Evolutionary conservation across 352 stramenopile species (phyloP), one percentile per base, ranked within the genome.

Genomic region (Globisporangium parvum): DNA sequence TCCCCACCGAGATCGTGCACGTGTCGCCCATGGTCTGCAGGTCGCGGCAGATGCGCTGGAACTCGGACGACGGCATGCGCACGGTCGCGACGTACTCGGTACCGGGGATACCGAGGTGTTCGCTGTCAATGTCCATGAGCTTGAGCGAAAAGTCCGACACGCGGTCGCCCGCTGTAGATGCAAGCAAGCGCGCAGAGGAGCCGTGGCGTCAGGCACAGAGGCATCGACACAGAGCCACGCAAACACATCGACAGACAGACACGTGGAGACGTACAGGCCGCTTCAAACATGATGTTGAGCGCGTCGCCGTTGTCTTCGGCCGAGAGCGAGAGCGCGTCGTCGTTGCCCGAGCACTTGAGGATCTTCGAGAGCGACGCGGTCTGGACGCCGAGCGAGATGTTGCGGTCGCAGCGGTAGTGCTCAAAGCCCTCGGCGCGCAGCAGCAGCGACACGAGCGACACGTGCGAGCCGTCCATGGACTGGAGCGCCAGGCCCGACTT

Each of bases 51-150:
- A 99, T 99, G 60, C 97, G 87, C 75, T 99, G 93, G 75, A 99
- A 99, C 80, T 99, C 97, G 24, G 63, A 67, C 37, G 95, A 88
- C 6, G 96, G 93, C 96, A 99, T 98, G 55, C 77, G 85, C 53
- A 97, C 86, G 4, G 77, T 92, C 48, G 91, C 95, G 62, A 98
- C 97, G 85, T 99, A 99, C 66, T 99, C 95, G 18, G 96, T 99
- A 53, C 98, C 95, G 4, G 97, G 97, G 61, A 99, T 99, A 41
- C 95, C 96, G 39, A 99, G 76, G 73, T 99, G 96, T 66, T 99
- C 97, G 57, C 80, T 96, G 69, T 99, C 96, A 86, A 99, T 99
- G 71, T 99, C 97, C 96, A 99, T 99, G 48, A 99, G 88, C 87
- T 99, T 99, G 53, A 99, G 82, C 69, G 98, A 98, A 68, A 98